These are phyloP conservation scores for Colletotrichum aenigma DNA, from an alignment of 2,329 filamentous ascomycete species.

Conservation along the genomic window DNA sequence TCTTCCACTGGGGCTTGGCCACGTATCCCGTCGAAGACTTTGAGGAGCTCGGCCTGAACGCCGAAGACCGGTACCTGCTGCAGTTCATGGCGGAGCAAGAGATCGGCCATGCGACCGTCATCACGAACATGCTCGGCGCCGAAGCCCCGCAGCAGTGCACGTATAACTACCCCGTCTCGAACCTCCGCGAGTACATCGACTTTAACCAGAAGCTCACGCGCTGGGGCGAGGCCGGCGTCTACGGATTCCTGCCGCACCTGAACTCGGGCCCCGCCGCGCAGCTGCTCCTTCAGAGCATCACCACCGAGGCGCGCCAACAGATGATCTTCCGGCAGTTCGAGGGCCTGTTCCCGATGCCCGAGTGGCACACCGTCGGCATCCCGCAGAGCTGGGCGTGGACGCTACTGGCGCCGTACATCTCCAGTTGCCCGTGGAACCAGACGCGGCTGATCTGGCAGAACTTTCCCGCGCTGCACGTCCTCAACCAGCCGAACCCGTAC, in stretches of 20 bases:
- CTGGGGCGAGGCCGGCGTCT: conserved; percentile 79
- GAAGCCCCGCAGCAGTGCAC: conserved; percentile 75
- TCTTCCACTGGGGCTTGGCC: conserved; percentile 78
- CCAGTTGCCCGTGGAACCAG: conserved; percentile 72
- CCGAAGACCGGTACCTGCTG: conserved; percentile 73
- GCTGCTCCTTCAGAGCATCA: conserved; percentile 76
- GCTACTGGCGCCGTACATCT: conserved; percentile 80
- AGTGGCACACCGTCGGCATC: conserved; percentile 81
- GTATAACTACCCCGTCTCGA: conserved; percentile 82
- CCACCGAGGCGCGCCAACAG: conserved; percentile 82
- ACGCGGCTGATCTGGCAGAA: conserved; percentile 86
- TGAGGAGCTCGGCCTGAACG: conserved; percentile 66
- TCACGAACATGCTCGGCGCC: conserved; percentile 78
- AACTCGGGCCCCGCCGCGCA: conserved; percentile 76
- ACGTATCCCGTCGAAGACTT: conserved; percentile 75
- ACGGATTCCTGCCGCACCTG: conserved; percentile 80
- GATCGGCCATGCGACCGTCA: conserved; percentile 75
- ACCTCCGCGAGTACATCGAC: conserved; percentile 78
- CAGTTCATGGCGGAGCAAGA: conserved; percentile 81
- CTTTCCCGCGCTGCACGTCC: conserved; percentile 72
- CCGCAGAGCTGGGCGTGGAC: conserved; percentile 89
- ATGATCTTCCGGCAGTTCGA: conserved; percentile 84
- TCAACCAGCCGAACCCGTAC: conserved; percentile 79
- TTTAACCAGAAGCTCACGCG: conserved; percentile 87
- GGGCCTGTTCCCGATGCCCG: conserved; percentile 80